Base-by-base conservation (phyloP, 768 basidiomycete species). In the Chiua virens region DNA sequence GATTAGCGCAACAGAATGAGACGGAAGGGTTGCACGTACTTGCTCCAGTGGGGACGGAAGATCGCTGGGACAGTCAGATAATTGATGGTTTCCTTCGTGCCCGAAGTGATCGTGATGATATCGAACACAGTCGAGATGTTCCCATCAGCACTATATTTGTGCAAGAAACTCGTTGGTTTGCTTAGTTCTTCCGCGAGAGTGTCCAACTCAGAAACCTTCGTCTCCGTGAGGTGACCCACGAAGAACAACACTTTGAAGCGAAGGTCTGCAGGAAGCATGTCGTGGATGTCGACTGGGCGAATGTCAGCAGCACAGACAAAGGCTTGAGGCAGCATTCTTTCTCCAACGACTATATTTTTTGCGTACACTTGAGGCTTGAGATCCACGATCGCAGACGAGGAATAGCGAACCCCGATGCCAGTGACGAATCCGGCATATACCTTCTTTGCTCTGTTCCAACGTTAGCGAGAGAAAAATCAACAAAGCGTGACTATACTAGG, bases 11-110 rank as follows among this genome's bases (percentile, higher is more conserved):
- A 22, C 14, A 53, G 8, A 53, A 9, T 15, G 15, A 17, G 9
- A 34, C 25, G 8, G 8, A 27, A 5, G n/a, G 15, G 42, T 2
- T 39, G 32, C 49, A 71, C 68, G 37, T 32, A 76, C 75, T 73
- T 74, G 20, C 72, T 63, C 75, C 75, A 77, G 45, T 78, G 77
- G 10, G 64, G 42, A 47, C 74, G 65, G 52, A 78, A 57, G 20
- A 63, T 45, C 9, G 40, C 50, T 1, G 76, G 76, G 23, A 76
- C 53, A 17, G 50, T 48, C 15, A 73, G 60, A 45, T 67, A 75
- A 18, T 73, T 67, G 17, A 66, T 56, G 18, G 57, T 58, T 8
- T 64, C 59, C 52, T 75, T 78, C 47, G 54, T 57, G 3, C 64
- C 71, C 23, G 59, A 38, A 8, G 52, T 17, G 42, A 70, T 55